Conservation (phyloP, 108 stramenopile genomes). For the Pseudonitzschia delicatissima region DNA sequence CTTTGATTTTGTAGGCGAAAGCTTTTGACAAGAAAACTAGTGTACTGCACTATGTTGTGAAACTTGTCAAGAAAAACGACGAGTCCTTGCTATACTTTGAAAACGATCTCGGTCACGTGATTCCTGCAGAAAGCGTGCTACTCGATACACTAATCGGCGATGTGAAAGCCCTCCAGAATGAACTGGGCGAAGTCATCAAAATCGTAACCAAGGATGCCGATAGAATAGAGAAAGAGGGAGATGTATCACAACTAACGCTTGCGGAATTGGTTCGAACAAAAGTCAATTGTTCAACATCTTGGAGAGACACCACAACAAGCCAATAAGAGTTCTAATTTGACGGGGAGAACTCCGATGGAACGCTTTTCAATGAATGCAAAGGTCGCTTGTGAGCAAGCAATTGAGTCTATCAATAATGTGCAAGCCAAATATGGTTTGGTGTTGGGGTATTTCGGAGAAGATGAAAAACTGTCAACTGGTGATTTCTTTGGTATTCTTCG, state of each 20-base stretch:
- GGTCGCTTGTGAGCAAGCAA: slow-evolving; percentile 43
- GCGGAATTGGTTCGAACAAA: slow-evolving; percentile 60
- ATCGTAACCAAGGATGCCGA: slow-evolving; percentile 62
- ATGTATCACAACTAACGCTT: slow-evolving; percentile 36
- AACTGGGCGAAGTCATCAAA: slow-evolving; percentile 48
- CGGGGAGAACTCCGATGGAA: slow-evolving; percentile 72
- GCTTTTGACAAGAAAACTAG: slow-evolving; percentile 96
- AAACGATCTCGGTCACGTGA: slow-evolving; percentile 61
- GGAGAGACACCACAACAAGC: slow-evolving; percentile 59
- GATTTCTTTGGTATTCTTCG: slow-evolving; percentile 87
- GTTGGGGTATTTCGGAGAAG: slow-evolving; percentile 86
- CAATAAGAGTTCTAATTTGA: slow-evolving; percentile 54
- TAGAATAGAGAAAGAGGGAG: slow-evolving; percentile 38
- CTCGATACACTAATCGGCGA: slow-evolving; percentile 58
- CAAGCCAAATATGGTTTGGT: slow-evolving; percentile 61
- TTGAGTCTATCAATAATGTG: slow-evolving; percentile 47
- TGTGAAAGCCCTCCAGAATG: slow-evolving; percentile 55
- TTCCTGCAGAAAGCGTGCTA: slow-evolving; percentile 55
- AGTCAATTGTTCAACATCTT: slow-evolving; percentile 43
- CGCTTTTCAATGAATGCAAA: slow-evolving; percentile 58
- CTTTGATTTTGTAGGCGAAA: slow-evolving; percentile 78
- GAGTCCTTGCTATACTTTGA: slow-evolving; percentile 56
- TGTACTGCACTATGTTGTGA: slow-evolving; percentile 89
- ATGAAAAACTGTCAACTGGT: slow-evolving; percentile 73
- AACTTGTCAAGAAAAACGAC: slow-evolving; percentile 74